These are phyloP conservation scores for Hygrocybe punicea DNA, from an alignment of 768 basidiomycete species.

Conservation along the genomic window DNA sequence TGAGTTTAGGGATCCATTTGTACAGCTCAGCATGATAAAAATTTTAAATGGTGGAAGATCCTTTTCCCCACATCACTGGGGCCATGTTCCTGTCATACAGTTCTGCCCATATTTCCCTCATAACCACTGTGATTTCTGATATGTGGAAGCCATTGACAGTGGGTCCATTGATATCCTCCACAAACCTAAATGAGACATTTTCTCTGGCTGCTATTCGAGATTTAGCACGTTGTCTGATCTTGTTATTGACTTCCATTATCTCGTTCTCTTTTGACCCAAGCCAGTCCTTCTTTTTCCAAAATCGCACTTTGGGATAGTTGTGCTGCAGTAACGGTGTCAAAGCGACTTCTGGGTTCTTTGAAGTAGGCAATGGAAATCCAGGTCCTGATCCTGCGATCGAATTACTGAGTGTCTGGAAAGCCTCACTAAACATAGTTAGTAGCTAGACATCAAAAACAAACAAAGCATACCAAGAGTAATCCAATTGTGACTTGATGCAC, in stretches of 20 bases:
- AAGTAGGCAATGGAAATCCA: too few species aligned
- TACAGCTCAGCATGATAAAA: constrained; percentile 5
- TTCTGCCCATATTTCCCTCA: neutral
- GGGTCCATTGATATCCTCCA: neutral
- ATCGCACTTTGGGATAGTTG: too few species aligned
- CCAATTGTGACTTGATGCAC: too few species aligned
- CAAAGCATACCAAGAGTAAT: too few species aligned
- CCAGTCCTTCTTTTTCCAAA: too few species aligned
- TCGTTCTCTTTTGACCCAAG: neutral
- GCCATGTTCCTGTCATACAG: neutral
- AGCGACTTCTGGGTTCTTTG: too few species aligned
- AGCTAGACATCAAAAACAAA: too few species aligned
- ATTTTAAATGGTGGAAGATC: neutral
- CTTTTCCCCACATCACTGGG: neutral
- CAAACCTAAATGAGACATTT: neutral
- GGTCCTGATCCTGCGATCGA: too few species aligned
- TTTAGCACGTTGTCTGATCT: neutral
- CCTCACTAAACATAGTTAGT: too few species aligned
- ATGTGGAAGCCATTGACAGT: neutral
- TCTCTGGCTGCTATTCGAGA: neutral
- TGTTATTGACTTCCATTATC: neutral
- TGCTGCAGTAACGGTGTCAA: too few species aligned
- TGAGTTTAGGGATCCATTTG: constrained; percentile 1
- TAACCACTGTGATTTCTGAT: neutral
- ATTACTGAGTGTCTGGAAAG: too few species aligned